These are phyloP conservation scores for Rhizopogon vinicolor DNA, from an alignment of 768 basidiomycete species.

Conservation along the genomic window DNA sequence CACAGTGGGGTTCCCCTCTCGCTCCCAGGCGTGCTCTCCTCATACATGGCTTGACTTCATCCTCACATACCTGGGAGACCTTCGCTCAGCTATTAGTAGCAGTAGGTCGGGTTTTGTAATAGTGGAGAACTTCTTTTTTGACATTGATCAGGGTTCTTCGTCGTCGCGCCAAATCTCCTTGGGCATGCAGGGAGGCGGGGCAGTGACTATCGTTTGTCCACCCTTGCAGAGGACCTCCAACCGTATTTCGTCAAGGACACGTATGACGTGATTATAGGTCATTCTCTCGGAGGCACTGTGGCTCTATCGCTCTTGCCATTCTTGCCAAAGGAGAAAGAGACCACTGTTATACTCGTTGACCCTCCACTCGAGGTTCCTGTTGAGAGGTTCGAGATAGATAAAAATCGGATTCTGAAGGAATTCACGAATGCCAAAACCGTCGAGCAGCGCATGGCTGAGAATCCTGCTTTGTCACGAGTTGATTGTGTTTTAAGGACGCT, in stretches of 20 bases:
- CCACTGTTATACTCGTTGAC: constrained; percentile 6
- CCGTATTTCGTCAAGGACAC: not conserved
- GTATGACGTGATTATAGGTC: constrained; percentile 3
- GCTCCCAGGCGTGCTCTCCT: constrained; percentile 20
- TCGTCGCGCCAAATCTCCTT: constrained; percentile 1
- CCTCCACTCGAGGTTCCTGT: not conserved
- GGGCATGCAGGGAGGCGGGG: not conserved
- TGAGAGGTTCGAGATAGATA: not conserved
- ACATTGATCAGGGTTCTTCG: constrained; percentile 2
- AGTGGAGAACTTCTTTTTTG: not conserved
- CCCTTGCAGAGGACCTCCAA: not conserved
- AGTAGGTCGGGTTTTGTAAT: constrained; percentile 5
- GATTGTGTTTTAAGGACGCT: constrained; percentile 1
- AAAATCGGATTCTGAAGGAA: not conserved
- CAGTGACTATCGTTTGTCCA: not conserved
- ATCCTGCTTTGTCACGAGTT: not conserved
- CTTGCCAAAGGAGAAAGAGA: not conserved
- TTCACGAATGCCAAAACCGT: not conserved
- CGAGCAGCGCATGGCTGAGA: not conserved
- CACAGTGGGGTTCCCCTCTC: constrained; percentile 18
- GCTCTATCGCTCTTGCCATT: not conserved
- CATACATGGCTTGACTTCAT: constrained; percentile 19
- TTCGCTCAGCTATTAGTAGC: constrained; percentile 12
- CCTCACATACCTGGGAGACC: constrained; percentile 16
- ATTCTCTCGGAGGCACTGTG: constrained; percentile 3